phyloP scores from a whole-genome alignment of 2,329 filamentous ascomycete genomes.

The Salinomyces thailandicus region DNA sequence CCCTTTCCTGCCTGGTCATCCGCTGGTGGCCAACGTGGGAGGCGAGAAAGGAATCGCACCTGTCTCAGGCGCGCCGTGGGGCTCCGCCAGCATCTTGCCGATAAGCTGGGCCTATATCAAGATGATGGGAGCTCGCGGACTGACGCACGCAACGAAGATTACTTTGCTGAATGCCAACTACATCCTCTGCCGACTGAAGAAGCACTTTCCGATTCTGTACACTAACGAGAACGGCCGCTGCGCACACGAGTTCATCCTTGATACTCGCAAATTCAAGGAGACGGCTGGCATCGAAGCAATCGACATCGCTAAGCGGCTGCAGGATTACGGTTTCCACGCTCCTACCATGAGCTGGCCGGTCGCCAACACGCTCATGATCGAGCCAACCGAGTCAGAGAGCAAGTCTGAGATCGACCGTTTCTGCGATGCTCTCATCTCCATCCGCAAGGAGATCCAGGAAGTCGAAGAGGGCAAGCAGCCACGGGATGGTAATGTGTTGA shows the following conservation, averaged over 20 bases:
- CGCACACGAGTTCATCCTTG: constrained; percentile 95
- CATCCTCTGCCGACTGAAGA: constrained; percentile 75
- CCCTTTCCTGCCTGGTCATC: constrained; percentile 65
- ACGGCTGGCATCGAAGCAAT: constrained; percentile 78
- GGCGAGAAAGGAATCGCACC: constrained; percentile 53
- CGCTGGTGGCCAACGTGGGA: constrained; percentile 45
- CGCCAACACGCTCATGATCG: constrained; percentile 92
- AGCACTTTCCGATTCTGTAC: constrained; percentile 86
- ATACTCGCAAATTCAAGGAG: constrained; percentile 74
- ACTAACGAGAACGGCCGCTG: constrained; percentile 81
- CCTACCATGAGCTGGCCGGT: constrained; percentile 97
- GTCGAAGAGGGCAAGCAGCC: constrained; percentile 71
- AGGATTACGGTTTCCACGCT: constrained; percentile 95
- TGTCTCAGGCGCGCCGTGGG: constrained; percentile 73
- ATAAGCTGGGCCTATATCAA: constrained; percentile 95
- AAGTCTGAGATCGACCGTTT: constrained; percentile 90
- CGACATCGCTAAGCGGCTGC: constrained; percentile 89
- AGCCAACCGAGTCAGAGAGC: constrained; percentile 88
- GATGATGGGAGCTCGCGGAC: constrained; percentile 75
- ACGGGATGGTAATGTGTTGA: constrained; percentile 69
- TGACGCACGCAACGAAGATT: constrained; percentile 82
- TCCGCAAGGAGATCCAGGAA: constrained; percentile 72
- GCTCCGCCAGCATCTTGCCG: constrained; percentile 81
- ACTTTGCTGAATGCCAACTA: constrained; percentile 97
- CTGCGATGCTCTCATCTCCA: constrained; percentile 78